Evolutionary conservation across 495 filamentous ascomycete genomes (phyloP).

Genomic region (Clavariopsis aquatica): DNA sequence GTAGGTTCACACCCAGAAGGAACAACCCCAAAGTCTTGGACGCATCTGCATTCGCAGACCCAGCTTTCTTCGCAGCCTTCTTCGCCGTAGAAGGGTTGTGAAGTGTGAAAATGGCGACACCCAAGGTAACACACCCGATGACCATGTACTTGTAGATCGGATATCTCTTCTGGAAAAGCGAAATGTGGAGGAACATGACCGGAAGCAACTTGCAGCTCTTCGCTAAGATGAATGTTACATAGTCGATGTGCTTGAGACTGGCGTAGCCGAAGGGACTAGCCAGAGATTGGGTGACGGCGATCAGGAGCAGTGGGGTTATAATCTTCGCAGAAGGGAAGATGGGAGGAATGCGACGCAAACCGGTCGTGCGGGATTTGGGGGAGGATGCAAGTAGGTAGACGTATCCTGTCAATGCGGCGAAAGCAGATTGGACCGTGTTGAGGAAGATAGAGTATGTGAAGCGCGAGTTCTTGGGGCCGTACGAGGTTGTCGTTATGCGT

Average conservation of each 20-base stretch:
- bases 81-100: slow-evolving; percentile 73
- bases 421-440: slow-evolving; percentile 91
- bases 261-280: slow-evolving; percentile 95
- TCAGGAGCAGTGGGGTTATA: slow-evolving; percentile 75
- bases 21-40: slow-evolving; percentile 68
- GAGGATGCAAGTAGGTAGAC: slow-evolving; percentile 74
- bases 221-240: slow-evolving; percentile 97
- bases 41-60: slow-evolving; percentile 50
- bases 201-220: slow-evolving; percentile 97
- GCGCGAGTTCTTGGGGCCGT: slow-evolving; percentile 61
- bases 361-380: slow-evolving; percentile 45
- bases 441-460: slow-evolving; percentile 94
- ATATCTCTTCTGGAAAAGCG: slow-evolving; percentile 85
- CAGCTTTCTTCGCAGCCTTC: slow-evolving; percentile 55
- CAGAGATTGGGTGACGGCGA: slow-evolving; percentile 83
- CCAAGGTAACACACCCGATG: slow-evolving; percentile 82
- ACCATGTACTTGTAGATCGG: slow-evolving; percentile 97
- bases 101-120: slow-evolving; percentile 93
- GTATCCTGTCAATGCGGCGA: slow-evolving; percentile 79
- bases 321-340: slow-evolving; percentile 77
- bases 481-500: slow-evolving; percentile 92
- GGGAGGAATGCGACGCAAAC: slow-evolving; percentile 54
- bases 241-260: slow-evolving; percentile 90
- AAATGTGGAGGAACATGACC: slow-evolving; percentile 94
- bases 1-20: slow-evolving; percentile 84